These are phyloP conservation scores for Daldinia vernicosa DNA, from an alignment of 495 filamentous ascomycete species.

Conservation along the genomic window DNA sequence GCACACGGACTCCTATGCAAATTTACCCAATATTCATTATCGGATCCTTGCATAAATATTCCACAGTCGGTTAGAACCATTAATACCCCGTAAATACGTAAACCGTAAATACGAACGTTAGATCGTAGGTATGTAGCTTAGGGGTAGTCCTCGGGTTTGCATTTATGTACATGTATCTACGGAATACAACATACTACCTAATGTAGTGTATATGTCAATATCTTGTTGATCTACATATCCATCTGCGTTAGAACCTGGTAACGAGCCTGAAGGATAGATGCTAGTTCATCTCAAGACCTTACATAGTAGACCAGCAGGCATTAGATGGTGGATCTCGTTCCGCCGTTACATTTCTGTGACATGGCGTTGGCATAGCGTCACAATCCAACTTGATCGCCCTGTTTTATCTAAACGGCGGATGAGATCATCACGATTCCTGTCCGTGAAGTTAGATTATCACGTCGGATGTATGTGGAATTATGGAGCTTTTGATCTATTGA, in stretches of 20 bases:
- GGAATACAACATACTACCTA: too few species aligned
- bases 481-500: slow-evolving; percentile 23
- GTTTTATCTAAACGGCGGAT: slow-evolving; percentile 32
- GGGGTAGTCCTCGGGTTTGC: not conserved
- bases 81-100: slow-evolving; percentile 22
- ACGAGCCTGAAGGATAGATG: slow-evolving; percentile 7
- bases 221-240: slow-evolving; percentile 16
- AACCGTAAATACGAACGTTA: slow-evolving; percentile 9
- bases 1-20: slow-evolving; percentile 18
- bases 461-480: not conserved
- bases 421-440: slow-evolving; percentile 28
- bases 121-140: slow-evolving; percentile 10
- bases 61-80: slow-evolving; percentile 6
- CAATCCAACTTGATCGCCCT: slow-evolving; percentile 13
- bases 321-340: slow-evolving; percentile 19
- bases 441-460: slow-evolving; percentile 6
- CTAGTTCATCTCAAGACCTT: slow-evolving; percentile 20
- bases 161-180: not conserved
- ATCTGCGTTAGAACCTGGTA: slow-evolving; percentile 24
- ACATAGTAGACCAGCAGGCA: slow-evolving; percentile 29
- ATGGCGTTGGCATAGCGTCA: slow-evolving; percentile 24
- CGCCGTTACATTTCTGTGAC: slow-evolving; percentile 24
- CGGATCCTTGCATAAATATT: slow-evolving; percentile 29
- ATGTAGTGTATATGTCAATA: not conserved
- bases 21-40: slow-evolving; percentile 30